These are phyloP conservation scores for Coemansia sp. DNA, from an alignment of 192 early-diverging fungal genomes.

Conservation along the genomic window DNA sequence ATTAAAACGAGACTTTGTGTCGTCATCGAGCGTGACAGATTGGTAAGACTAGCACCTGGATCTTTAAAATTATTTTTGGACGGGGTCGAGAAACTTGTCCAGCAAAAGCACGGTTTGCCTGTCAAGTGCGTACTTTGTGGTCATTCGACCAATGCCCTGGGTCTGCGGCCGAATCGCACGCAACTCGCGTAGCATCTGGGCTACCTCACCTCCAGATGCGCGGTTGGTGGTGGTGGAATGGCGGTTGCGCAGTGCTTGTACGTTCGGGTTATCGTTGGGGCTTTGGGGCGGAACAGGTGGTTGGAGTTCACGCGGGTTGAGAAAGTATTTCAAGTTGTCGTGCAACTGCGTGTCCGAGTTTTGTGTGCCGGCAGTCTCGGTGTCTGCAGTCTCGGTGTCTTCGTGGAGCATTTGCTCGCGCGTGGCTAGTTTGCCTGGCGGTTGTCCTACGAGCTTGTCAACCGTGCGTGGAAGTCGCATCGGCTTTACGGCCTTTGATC, in stretches of 20 bases:
- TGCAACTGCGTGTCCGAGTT: conserved; percentile 9
- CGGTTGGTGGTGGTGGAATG: conserved; percentile 16
- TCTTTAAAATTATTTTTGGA: not conserved
- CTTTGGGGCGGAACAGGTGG: conserved; percentile 34
- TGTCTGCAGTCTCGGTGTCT: not conserved
- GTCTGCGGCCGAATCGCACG: not conserved
- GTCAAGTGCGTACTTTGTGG: conserved; percentile 26
- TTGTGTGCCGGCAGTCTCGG: not conserved
- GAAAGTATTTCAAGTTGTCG: conserved; percentile 43
- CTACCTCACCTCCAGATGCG: conserved; percentile 12
- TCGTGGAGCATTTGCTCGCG: conserved; percentile 44
- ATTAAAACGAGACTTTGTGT: too few species aligned
- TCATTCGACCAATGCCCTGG: conserved; percentile 1
- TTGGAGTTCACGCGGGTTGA: conserved; percentile 37
- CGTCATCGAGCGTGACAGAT: too few species aligned
- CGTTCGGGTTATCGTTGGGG: conserved; percentile 38
- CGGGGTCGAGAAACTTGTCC: conserved; percentile 8
- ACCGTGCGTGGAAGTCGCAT: conserved; percentile 31
- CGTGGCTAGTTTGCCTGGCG: conserved; percentile 12
- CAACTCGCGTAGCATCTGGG: conserved; percentile 6
- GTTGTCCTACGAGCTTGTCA: not conserved
- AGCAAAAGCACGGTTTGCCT: conserved; percentile 8
- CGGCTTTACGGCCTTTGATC: conserved; percentile 17
- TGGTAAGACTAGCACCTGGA: too few species aligned
- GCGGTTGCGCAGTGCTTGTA: conserved; percentile 33